These are phyloP conservation scores for Thecaphora thlaspeos DNA, from an alignment of 1,284 basidiomycete species.

Conservation along the genomic window DNA sequence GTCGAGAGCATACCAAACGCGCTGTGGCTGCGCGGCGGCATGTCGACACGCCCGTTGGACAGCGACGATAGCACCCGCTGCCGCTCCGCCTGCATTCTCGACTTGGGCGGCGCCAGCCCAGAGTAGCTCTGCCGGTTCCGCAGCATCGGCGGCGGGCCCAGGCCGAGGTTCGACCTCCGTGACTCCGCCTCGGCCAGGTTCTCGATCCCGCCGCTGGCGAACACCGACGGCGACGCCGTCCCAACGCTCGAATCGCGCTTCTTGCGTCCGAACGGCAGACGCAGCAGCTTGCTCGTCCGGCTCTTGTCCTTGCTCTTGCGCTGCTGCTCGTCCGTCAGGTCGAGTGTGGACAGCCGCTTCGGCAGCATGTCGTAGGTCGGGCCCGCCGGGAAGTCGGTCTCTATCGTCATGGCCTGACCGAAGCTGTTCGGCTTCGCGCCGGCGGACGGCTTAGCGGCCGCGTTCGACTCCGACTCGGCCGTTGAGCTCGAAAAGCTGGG, in stretches of 20 bases:
- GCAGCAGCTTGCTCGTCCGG: constrained; percentile 13
- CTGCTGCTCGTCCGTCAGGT: neutral
- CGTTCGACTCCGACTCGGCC: too few relatives aligned
- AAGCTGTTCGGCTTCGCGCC: neutral
- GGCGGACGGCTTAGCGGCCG: too few relatives aligned
- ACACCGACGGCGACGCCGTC: constrained; percentile 8
- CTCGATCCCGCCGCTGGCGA: constrained; percentile 5
- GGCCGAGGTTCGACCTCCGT: constrained; percentile 1
- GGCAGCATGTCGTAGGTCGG: neutral
- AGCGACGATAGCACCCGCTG: constrained; percentile 29
- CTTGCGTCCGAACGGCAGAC: constrained; percentile 28
- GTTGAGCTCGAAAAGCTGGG: constrained; percentile 2
- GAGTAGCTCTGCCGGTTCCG: constrained; percentile 19
- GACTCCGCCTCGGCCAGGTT: neutral
- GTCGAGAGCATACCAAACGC: constrained; percentile 33
- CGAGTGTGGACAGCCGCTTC: neutral
- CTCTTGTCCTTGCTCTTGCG: constrained; percentile 4
- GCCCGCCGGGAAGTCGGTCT: neutral
- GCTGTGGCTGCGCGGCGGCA: constrained; percentile 36
- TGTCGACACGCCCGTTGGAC: constrained; percentile 2
- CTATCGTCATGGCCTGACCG: neutral
- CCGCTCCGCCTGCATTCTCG: constrained; percentile 24
- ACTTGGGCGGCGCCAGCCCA: constrained; percentile 17
- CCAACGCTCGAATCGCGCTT: constrained; percentile 30
- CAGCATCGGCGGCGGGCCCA: constrained; percentile 14